phyloP scores from a whole-genome alignment of 1,284 basidiomycete species.

The Pisolithus thermaeus region DNA sequence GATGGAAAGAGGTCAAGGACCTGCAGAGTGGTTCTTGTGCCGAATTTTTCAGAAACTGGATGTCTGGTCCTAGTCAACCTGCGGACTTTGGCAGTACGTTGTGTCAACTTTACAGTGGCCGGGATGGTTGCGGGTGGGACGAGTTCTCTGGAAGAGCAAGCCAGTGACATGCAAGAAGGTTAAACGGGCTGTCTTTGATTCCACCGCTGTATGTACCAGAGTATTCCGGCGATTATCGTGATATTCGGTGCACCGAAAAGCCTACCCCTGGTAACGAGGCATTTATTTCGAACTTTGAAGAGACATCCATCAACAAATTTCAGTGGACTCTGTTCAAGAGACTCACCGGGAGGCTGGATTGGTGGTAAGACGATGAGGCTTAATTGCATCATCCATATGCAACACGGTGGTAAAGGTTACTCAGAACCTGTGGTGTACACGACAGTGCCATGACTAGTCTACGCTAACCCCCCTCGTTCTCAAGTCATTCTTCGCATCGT shows the following conservation, averaged over 20 bases:
- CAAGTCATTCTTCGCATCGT: slow-evolving; percentile 65
- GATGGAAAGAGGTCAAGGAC: slow-evolving; percentile 31
- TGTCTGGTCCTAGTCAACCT: slow-evolving; percentile 52
- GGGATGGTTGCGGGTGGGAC: slow-evolving; percentile 19
- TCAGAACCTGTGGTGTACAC: no score
- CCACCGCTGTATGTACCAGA: not conserved
- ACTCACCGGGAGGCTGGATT: no score
- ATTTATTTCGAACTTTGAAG: no score
- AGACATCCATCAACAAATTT: no score
- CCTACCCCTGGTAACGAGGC: no score
- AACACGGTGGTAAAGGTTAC: not conserved
- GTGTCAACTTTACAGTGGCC: slow-evolving; percentile 23
- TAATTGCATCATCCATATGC: not conserved
- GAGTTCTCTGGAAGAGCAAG: not conserved
- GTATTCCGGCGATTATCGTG: not conserved
- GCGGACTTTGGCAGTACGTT: slow-evolving; percentile 46
- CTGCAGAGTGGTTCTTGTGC: slow-evolving; percentile 80
- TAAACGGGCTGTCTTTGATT: slow-evolving; percentile 7
- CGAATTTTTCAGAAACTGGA: slow-evolving; percentile 72
- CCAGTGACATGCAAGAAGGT: slow-evolving; percentile 21
- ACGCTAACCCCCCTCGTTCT: slow-evolving; percentile 61
- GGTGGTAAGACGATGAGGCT: no score
- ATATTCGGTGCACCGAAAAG: no score
- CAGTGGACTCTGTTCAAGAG: no score
- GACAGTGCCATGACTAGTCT: slow-evolving; percentile 38